Evolutionary conservation across 257 asterid species (phyloP).

Genomic region (Solanum chmielewskii): DNA sequence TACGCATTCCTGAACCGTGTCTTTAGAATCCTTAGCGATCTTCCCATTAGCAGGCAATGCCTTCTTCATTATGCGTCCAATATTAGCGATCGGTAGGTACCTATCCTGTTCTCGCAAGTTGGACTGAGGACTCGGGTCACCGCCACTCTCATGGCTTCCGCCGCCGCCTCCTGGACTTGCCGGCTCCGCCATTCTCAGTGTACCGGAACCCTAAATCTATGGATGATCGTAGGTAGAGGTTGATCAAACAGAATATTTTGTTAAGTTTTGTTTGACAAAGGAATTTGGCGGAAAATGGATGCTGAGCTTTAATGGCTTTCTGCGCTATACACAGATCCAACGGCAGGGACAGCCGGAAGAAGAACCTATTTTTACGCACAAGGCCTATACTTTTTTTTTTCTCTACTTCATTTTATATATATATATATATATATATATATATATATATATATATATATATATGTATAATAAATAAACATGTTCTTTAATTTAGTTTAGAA

Average conservation of each 20-base stretch:
- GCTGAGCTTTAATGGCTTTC: not conserved
- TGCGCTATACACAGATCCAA: not conserved
- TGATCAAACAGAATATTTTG: not conserved
- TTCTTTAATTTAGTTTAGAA: not conserved
- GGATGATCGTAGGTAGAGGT: not conserved
- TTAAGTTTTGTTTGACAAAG: not conserved
- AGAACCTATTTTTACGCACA: not conserved
- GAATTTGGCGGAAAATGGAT: not conserved
- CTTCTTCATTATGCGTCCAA: constrained; percentile 69
- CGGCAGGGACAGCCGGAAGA: not conserved
- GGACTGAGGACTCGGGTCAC: constrained; percentile 65
- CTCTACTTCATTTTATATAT: not conserved
- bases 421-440: too few relatives aligned
- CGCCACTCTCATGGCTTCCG: constrained; percentile 46
- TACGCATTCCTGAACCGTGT: constrained; percentile 67
- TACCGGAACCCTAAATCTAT: constrained; percentile 29
- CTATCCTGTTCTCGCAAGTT: constrained; percentile 64
- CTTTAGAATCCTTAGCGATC: constrained; percentile 72
- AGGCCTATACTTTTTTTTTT: not conserved
- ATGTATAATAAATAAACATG: not conserved
- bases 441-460: too few relatives aligned
- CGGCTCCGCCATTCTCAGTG: constrained; percentile 16
- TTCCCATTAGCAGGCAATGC: constrained; percentile 65
- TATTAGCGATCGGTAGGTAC: constrained; percentile 60
- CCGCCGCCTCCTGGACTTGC: constrained; percentile 44